A percentile compares a stretch with the other conserved stretches of the same genome.
Conservation (phyloP, 306 rosid genomes). For the Crotalaria pallida region DNA sequence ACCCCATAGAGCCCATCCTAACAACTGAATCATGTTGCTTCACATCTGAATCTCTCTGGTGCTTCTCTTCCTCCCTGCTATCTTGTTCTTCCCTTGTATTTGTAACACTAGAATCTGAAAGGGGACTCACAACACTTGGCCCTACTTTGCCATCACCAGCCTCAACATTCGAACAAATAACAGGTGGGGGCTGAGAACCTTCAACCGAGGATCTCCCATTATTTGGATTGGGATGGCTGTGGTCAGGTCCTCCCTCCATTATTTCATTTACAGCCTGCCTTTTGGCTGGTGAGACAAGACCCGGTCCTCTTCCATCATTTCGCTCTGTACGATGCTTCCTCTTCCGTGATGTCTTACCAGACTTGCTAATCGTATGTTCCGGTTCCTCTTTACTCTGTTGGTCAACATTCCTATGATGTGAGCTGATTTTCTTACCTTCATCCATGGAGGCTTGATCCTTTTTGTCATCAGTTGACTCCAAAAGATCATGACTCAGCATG, state of each 20-base stretch:
- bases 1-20: slow-evolving; percentile 22
- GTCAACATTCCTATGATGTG: slow-evolving; percentile 1
- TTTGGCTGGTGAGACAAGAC: slow-evolving; percentile 24
- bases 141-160: slow-evolving; percentile 2
- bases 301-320: slow-evolving; percentile 8
- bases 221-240: slow-evolving; percentile 8
- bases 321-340: slow-evolving; percentile 15
- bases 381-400: slow-evolving; percentile 18
- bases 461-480: not conserved
- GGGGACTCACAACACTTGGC: slow-evolving; percentile 12
- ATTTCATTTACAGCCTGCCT: slow-evolving; percentile 10
- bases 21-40: slow-evolving; percentile 22
- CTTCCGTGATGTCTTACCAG: slow-evolving; percentile 27
- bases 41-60: slow-evolving; percentile 16
- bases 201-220: slow-evolving; percentile 14
- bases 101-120: slow-evolving; percentile 21
- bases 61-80: slow-evolving; percentile 21
- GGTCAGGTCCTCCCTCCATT: not conserved
- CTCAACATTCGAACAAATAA: slow-evolving; percentile 12
- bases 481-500: not conserved
- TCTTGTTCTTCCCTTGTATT: slow-evolving; percentile 22
- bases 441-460: slow-evolving; percentile 1
- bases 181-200: slow-evolving; percentile 4
- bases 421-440: slow-evolving; percentile 16
- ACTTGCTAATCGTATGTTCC: not conserved